Base-by-base conservation (phyloP, 176 grass and related monocot species). In the Musa schizocarpa region DNA sequence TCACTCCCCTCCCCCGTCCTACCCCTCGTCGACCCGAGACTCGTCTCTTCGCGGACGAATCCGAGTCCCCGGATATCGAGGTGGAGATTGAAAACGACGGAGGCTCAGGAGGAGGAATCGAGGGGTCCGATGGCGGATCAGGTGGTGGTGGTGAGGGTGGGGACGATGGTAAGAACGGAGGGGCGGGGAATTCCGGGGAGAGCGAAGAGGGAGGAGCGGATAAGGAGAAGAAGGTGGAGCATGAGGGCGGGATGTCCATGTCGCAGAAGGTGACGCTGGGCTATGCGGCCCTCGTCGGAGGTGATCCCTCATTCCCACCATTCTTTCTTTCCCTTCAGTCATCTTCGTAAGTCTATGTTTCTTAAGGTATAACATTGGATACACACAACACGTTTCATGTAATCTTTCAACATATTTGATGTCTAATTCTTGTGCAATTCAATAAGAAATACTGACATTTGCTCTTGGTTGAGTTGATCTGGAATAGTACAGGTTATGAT, bases 251-350 rank as follows among this genome's bases (percentile, higher is more conserved):
- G 12, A 79, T 97, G 29, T 89, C 90, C 72, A 87, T 97, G 93
- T 97, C 93, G 62, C 90, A 97, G 90, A 92, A 97, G 73, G 72
- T 97, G 66, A 97, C 90, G 25, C 83, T 97, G 74, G 87, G 59
- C 73, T 97, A 90, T 79, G 93, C 93, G 56, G 90, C 88, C 50
- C 89, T 97, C 50, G 85, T 97, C 23, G 87, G 87, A 83, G 93
- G 93, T 97, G 85, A 71, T 34, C 1, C 10, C 74, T 4, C 2
- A 14, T 68, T 13, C 5, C 24, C 2, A 26, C 12, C 64, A 34
- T 13, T 34, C 65, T 68, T 16, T 43, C 23, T 68, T 25, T 20
- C 34, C 34, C 34, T 43, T 43, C 3, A 43, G 34, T 66, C 2
- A 66, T 12, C 64, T 22, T 25, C 25, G 64, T 16, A 13, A 56